A percentile compares a stretch with the other conserved stretches of the same genome.
These are phyloP conservation scores for Cystobasidium ongulense DNA, from an alignment of 768 basidiomycete species.

Conservation along the genomic window DNA sequence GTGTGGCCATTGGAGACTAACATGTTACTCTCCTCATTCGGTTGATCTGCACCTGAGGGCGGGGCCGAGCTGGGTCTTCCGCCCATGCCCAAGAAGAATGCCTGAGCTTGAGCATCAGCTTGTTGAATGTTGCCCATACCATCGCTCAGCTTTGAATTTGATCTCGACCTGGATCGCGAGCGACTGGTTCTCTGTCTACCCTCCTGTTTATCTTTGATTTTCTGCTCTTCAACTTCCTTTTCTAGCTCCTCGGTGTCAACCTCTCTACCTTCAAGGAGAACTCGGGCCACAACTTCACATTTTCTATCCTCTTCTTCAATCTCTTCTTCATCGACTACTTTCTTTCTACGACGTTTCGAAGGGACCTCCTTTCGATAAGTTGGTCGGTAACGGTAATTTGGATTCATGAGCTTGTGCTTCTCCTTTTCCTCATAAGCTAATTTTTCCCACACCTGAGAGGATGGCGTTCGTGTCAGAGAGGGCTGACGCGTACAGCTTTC, in stretches of 20 bases:
- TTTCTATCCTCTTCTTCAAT: slow-evolving; percentile 31
- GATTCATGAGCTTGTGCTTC: slow-evolving; percentile 32
- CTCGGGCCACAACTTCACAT: slow-evolving; percentile 32
- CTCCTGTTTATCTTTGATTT: slow-evolving; percentile 19
- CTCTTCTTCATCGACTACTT: slow-evolving; percentile 21
- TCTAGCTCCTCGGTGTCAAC: slow-evolving; percentile 21
- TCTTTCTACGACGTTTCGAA: background rate
- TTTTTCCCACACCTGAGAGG: slow-evolving; percentile 35
- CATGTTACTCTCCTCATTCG: background rate
- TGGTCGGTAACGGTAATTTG: slow-evolving; percentile 35
- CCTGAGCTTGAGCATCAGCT: background rate
- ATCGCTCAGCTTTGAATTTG: background rate
- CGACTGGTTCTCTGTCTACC: slow-evolving; percentile 22
- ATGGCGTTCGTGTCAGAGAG: background rate
- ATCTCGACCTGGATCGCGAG: slow-evolving; percentile 2
- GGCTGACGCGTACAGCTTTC: background rate
- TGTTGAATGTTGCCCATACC: background rate
- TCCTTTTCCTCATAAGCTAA: slow-evolving; percentile 39
- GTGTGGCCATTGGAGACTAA: background rate
- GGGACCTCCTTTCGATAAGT: slow-evolving; percentile 13
- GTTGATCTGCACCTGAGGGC: background rate
- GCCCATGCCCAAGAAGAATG: background rate
- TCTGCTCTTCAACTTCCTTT: slow-evolving; percentile 29
- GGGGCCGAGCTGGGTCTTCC: slow-evolving; percentile 17
- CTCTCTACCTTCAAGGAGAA: slow-evolving; percentile 32